Base-by-base conservation (phyloP, 345 rosid species). In the Linum trigynum region DNA sequence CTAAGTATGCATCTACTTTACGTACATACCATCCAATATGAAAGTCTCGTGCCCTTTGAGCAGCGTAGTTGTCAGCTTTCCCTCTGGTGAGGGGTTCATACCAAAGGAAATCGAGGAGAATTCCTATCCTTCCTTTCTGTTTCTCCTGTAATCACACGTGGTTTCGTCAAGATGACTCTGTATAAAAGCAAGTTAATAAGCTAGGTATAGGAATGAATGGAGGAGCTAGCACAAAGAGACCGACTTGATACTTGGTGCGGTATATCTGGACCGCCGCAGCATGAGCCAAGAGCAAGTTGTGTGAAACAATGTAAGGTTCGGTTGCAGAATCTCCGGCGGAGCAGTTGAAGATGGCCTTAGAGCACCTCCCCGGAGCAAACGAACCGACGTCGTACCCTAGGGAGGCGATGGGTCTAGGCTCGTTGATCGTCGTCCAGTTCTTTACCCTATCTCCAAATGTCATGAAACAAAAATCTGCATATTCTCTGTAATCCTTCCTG, bases 381-480 rank as follows among this genome's bases (percentile, higher is more conserved):
- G 51, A 23, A 2, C 99, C 99, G 1, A 71, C 86, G 62, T 90
- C 97, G 41, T 90, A 94, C 7, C 97, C 97, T 14, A 94, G 80
- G 2, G 99, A 97, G 38, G 95, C 92, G 38, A 90, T 86, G 7
- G 90, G 95, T 59, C 99, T 78, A 0, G 99, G 99, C 60, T 94
- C 99, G 40, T 94, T 94, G 67, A 86, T 90, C 5, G 97, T 90
- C 96, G 84, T 85, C 97, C 99, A 94, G 35, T 94, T 84, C 80
- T 94, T 94, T 55, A 94, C 99, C 73, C 95, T 77, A 59, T 90
- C 96, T 15, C 97, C 96, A n/a, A 80, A 94, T 41, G 79, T 70
- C 74, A 86, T 84, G 80, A 88, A 94, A 70, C 99, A 94, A 69
- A 94, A 94, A 5, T 94, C 95, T 0, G 96, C 96, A 39, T 84